Evolutionary conservation across 495 filamentous ascomycete genomes (phyloP).

Genomic region (Hypomontagnella submonticulosa): DNA sequence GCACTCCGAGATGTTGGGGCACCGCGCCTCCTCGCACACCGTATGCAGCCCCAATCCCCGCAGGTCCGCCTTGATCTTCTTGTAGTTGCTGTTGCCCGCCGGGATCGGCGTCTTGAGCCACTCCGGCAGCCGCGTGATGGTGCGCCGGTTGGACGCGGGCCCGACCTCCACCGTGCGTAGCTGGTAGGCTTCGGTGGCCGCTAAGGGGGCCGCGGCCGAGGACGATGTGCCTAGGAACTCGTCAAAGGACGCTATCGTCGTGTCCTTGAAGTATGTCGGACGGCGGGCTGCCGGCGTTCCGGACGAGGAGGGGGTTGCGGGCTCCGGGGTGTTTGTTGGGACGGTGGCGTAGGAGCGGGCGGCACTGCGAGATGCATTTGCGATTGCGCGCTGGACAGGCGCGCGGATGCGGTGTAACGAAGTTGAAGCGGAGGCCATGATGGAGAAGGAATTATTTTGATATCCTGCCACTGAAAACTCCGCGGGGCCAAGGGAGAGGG

Average conservation of each 20-base stretch:
- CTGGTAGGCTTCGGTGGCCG: conserved; percentile 69
- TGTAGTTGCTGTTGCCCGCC: conserved; percentile 77
- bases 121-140: conserved; percentile 88
- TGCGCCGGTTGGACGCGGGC: conserved; percentile 80
- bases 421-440: conserved; percentile 41
- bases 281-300: conserved; percentile 46
- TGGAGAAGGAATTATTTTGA: background rate
- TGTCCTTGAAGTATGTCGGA: conserved; percentile 84
- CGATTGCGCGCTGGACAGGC: conserved; percentile 41
- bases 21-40: conserved; percentile 96
- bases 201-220: conserved; percentile 50
- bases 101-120: conserved; percentile 98
- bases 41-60: conserved; percentile 91
- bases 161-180: conserved; percentile 83
- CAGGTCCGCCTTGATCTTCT: conserved; percentile 92
- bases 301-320: conserved; percentile 19
- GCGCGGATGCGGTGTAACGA: conserved; percentile 38
- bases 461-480: background rate
- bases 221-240: conserved; percentile 75
- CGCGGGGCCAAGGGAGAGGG: background rate
- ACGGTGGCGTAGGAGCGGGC: conserved; percentile 47
- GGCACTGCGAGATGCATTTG: conserved; percentile 24
- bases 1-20: conserved; percentile 97
- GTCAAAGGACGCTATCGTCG: conserved; percentile 82
- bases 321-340: conserved; percentile 37